phyloP scores from a whole-genome alignment of 257 asterid species.

The Solanum corneliomulleri region DNA sequence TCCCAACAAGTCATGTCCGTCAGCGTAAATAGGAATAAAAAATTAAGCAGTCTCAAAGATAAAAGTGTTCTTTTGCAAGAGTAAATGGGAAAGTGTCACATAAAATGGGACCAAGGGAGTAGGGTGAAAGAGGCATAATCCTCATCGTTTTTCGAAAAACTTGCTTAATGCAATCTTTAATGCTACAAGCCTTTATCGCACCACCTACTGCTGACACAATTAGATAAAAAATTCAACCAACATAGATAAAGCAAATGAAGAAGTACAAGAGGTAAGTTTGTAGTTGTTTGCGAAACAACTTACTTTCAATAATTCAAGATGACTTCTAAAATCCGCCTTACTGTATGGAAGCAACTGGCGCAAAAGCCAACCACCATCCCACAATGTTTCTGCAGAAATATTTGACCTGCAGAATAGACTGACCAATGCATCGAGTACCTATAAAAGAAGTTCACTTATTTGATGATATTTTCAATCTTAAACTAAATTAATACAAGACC shows the following conservation, averaged over 20 bases:
- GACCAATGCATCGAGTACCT: conserved; percentile 97
- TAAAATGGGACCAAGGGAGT: background rate
- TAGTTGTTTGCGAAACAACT: conserved; percentile 18
- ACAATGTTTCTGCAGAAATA: conserved; percentile 87
- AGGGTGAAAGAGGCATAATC: background rate
- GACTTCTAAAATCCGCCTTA: conserved; percentile 61
- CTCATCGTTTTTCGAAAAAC: background rate
- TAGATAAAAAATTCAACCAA: background rate
- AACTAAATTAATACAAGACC: background rate
- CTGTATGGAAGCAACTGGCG: conserved; percentile 92
- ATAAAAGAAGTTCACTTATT: conserved; percentile 14
- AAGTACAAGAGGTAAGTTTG: background rate
- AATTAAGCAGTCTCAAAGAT: background rate
- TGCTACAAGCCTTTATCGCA: background rate
- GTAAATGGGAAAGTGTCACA: background rate
- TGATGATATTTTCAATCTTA: background rate
- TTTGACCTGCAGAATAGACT: conserved; percentile 84
- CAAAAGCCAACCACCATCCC: conserved; percentile 99
- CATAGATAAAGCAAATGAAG: background rate
- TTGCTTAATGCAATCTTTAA: background rate
- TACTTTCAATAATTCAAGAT: conserved; percentile 64
- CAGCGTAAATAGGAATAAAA: background rate
- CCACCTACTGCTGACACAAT: background rate
- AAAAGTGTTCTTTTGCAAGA: background rate
- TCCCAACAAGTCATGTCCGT: background rate